Evolutionary conservation across 352 stramenopile genomes (phyloP), one percentile per base, ranked within the genome.

Genomic region (Phytophthora fragariaefolia): DNA sequence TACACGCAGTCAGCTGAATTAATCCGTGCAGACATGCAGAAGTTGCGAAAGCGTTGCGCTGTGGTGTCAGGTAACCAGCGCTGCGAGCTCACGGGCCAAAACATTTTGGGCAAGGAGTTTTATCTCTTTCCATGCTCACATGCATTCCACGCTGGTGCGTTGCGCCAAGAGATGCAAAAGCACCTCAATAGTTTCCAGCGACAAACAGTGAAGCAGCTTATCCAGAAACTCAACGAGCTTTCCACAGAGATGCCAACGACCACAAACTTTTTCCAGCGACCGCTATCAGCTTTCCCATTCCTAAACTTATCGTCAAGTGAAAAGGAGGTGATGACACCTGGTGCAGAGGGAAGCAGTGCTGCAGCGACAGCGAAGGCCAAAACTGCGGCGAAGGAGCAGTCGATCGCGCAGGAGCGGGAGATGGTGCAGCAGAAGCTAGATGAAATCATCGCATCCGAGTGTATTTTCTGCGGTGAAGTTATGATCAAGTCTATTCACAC

Each of bases 401-500:
- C 66, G 9, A 77, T 95, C 38, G 82, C 88, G 10, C 87, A 96
- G 62, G 88, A 95, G 60, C 83, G 87, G n/a, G 88, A 96, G 60
- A 91, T 96, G 80, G 79, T 97, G 38, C 88, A 98, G 77, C 82
- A 95, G 52, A 96, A 98, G 74, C 73, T 98, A 34, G 93, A 98
- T 67, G 91, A 96, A 51, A 98, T 97, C 71, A 90, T 98, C 34
- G 93, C 95, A 23, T 96, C 92, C 40, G 95, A 98, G 76, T 98
- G 95, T 70, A 91, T 97, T 66, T 96, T 98, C 62, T 98, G 95
- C 67, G 93, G 95, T 38, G 91, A 98, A 69, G 89, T 97, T 18
- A 98, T 98, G 95, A 98, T 98, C 72, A 94, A 98, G 73, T 98
- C 91, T 48, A 96, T 98, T 61, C 88, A 97, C 66, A 73, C 87